phyloP scores from a whole-genome alignment of 2,329 filamentous ascomycete genomes.

The Talaromyces funiculosus region DNA sequence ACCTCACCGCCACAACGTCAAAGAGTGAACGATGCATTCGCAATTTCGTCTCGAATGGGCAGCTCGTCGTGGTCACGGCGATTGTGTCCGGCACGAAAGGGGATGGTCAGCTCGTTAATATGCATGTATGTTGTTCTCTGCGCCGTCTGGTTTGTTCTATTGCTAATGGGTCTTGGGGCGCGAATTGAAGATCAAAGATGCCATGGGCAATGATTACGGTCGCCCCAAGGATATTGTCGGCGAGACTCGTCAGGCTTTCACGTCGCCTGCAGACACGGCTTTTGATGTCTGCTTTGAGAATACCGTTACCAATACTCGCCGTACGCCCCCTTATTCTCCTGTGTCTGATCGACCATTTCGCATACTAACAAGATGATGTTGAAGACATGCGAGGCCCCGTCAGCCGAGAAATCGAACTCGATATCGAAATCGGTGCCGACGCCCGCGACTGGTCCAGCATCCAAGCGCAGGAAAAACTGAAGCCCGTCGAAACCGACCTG shows the following conservation, averaged over 20 bases:
- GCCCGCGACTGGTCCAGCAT: conserved; percentile 98
- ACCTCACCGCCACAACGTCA: conserved; percentile 68
- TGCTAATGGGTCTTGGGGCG: background rate
- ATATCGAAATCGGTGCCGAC: conserved; percentile 93
- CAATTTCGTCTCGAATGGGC: conserved; percentile 90
- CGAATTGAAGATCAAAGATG: conserved; percentile 84
- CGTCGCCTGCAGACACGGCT: conserved; percentile 80
- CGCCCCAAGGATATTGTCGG: conserved; percentile 84
- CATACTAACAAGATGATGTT: background rate
- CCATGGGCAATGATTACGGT: conserved; percentile 93
- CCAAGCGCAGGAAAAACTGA: conserved; percentile 93
- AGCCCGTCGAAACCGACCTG: conserved; percentile 92
- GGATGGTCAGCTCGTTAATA: conserved; percentile 89
- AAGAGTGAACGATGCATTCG: conserved; percentile 77
- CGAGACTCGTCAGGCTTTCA: conserved; percentile 90
- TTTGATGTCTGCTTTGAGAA: conserved; percentile 99
- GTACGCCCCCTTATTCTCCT: conserved; percentile 47
- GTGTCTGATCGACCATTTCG: too few relatives aligned
- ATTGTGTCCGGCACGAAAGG: conserved; percentile 79
- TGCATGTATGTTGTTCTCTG: conserved; percentile 63
- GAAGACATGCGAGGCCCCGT: conserved; percentile 43
- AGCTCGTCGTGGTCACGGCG: conserved; percentile 90
- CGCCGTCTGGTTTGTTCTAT: too few relatives aligned
- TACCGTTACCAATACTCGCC: conserved; percentile 48
- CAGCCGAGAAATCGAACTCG: conserved; percentile 74